Evolutionary conservation across 495 filamentous ascomycete species (phyloP).

Genomic region (Aspergillus nidulans): DNA sequence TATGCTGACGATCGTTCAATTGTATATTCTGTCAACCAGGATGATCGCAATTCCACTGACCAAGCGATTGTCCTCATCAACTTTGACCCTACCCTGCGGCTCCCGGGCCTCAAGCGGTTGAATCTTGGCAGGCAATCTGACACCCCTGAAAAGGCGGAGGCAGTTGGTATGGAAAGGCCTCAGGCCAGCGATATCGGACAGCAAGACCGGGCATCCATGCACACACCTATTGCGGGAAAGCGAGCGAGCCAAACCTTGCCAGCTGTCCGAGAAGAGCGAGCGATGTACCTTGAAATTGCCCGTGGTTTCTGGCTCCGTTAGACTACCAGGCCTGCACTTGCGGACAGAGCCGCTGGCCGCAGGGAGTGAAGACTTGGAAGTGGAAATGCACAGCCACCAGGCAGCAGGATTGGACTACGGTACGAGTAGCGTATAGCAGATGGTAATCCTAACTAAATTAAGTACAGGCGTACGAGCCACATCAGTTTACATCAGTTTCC

Average conservation of each 20-base stretch:
- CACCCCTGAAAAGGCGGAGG: not conserved
- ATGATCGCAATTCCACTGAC: slow-evolving; percentile 34
- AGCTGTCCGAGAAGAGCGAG: slow-evolving; percentile 28
- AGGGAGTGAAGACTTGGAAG: not conserved
- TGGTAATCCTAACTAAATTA: not conserved
- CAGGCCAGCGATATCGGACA: slow-evolving; percentile 15
- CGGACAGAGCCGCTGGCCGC: not conserved
- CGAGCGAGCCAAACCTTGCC: slow-evolving; percentile 17
- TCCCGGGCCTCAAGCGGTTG: slow-evolving; percentile 28
- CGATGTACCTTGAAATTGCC: slow-evolving; percentile 32
- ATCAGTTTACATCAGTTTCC: too few species aligned
- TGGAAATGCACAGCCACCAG: not conserved
- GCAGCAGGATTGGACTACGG: not conserved
- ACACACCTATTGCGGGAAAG: slow-evolving; percentile 8
- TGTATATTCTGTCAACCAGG: slow-evolving; percentile 51
- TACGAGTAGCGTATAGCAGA: not conserved
- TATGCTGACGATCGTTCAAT: slow-evolving; percentile 58
- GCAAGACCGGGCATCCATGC: slow-evolving; percentile 11
- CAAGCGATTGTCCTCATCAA: slow-evolving; percentile 56
- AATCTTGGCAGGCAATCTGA: not conserved
- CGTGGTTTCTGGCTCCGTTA: slow-evolving; percentile 39
- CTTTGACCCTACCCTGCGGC: slow-evolving; percentile 55
- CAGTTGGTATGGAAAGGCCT: slow-evolving; percentile 16
- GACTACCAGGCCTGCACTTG: not conserved
- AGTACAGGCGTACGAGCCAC: not conserved